Percentiles rank a stretch among this genome's conserved stretches.
Conservation (phyloP, 2,329 filamentous ascomycete species). For the Clarireedia homoeocarpa region DNA sequence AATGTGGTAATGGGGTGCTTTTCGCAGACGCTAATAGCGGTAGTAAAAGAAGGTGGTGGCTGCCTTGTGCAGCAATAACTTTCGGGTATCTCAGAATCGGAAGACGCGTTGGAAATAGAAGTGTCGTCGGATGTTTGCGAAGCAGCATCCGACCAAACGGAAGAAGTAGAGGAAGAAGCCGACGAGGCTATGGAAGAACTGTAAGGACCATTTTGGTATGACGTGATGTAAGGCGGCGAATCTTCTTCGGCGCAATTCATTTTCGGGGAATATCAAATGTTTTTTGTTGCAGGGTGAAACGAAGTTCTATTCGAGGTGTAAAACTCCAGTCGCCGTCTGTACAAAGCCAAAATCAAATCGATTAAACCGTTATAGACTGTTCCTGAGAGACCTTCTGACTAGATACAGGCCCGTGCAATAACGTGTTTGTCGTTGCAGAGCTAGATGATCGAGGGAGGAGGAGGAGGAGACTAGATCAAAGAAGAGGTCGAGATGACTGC, state of each 20-base stretch:
- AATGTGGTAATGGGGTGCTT: constrained; percentile 24
- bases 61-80: constrained; percentile 33
- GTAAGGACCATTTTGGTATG: constrained; percentile 51
- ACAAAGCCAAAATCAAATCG: constrained; percentile 37
- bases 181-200: constrained; percentile 65
- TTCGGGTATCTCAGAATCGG: constrained; percentile 40
- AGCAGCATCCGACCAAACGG: constrained; percentile 68
- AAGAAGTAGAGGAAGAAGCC: constrained; percentile 67
- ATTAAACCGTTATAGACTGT: constrained; percentile 36
- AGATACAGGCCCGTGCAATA: constrained; percentile 33
- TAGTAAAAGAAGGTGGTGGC: constrained; percentile 29
- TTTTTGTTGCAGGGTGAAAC: constrained; percentile 1
- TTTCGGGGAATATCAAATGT: constrained; percentile 34
- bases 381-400: constrained; percentile 35
- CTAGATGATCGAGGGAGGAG: constrained; percentile 37
- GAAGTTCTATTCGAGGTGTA: constrained; percentile 20
- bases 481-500: constrained; percentile 32
- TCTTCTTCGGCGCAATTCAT: constrained; percentile 49
- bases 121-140: constrained; percentile 64
- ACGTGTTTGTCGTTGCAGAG: constrained; percentile 29
- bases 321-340: constrained; percentile 49
- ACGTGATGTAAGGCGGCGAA: constrained; percentile 44
- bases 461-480: constrained; percentile 33
- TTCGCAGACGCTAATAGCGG: constrained; percentile 26
- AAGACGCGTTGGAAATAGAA: constrained; percentile 51